phyloP scores from a whole-genome alignment of 805 yeast species.

The Hanseniaspora lachancei region DNA sequence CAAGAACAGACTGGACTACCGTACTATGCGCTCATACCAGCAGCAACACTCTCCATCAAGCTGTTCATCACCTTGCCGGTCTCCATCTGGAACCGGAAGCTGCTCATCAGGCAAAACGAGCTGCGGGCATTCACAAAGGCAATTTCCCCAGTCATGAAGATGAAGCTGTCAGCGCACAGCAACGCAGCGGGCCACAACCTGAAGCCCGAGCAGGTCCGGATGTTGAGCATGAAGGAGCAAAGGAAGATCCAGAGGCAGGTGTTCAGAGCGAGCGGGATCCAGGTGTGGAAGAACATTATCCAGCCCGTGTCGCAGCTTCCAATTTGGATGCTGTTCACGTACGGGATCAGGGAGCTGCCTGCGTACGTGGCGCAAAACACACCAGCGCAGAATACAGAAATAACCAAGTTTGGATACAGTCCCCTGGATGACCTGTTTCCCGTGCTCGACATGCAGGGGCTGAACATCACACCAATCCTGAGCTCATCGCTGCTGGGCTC shows the following conservation, averaged over 20 bases:
- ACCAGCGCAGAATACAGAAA: not conserved
- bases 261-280: conserved; percentile 56
- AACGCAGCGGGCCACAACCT: conserved; percentile 30
- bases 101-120: conserved; percentile 57
- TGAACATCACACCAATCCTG: conserved; percentile 38
- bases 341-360: conserved; percentile 29
- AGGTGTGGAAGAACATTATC: conserved; percentile 64
- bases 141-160: conserved; percentile 58
- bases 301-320: conserved; percentile 79
- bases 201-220: conserved; percentile 63
- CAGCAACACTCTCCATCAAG: conserved; percentile 54
- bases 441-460: conserved; percentile 1
- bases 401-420: conserved; percentile 26
- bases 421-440: conserved; percentile 33
- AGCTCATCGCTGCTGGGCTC: conserved; percentile 64
- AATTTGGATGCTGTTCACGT: conserved; percentile 67
- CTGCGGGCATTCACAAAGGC: conserved; percentile 62
- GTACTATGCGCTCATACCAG: conserved; percentile 74
- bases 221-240: conserved; percentile 65
- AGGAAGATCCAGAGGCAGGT: conserved; percentile 58
- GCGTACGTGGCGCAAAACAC: conserved; percentile 8
- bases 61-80: conserved; percentile 61
- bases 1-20: conserved; percentile 55
- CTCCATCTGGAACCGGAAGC: conserved; percentile 55
- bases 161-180: conserved; percentile 33